Evolutionary conservation across 129 eudicot genomes (phyloP).

Genomic region (Silybum marianum): DNA sequence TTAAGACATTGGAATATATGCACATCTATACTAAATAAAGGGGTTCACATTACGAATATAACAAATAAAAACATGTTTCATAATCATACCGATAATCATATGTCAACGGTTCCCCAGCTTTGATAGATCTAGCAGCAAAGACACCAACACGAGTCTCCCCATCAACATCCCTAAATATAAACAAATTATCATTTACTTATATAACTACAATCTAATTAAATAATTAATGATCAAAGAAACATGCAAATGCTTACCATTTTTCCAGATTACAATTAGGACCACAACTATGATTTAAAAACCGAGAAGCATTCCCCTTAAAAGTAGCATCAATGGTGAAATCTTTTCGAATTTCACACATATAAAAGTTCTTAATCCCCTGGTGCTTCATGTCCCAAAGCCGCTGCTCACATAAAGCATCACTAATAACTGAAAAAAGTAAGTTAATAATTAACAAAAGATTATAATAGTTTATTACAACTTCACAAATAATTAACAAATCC

Average conservation of each 20-base stretch:
- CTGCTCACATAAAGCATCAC: slow-evolving; percentile 76
- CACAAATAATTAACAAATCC: not conserved
- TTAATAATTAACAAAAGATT: not conserved
- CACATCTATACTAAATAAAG: not conserved
- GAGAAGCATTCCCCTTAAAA: slow-evolving; percentile 78
- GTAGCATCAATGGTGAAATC: slow-evolving; percentile 92
- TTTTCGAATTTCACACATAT: slow-evolving; percentile 86
- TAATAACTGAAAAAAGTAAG: slow-evolving; percentile 59
- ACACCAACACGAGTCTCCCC: slow-evolving; percentile 94
- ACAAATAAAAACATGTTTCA: not conserved
- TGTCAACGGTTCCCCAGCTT: slow-evolving; percentile 84
- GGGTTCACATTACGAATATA: not conserved
- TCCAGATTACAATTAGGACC: slow-evolving; percentile 92
- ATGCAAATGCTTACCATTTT: slow-evolving; percentile 65
- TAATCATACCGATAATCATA: slow-evolving; percentile 89
- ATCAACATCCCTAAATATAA: slow-evolving; percentile 69
- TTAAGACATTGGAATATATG: not conserved
- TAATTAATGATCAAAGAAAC: not conserved
- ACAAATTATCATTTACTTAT: not conserved
- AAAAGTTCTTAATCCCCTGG: slow-evolving; percentile 59
- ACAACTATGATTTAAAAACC: slow-evolving; percentile 93
- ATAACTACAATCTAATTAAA: not conserved
- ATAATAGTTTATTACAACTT: not conserved
- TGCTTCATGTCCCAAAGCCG: slow-evolving; percentile 91
- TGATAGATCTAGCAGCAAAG: slow-evolving; percentile 72